Base-by-base conservation (phyloP, 192 early-diverging fungal species). In the Obelidium mucronatum region DNA sequence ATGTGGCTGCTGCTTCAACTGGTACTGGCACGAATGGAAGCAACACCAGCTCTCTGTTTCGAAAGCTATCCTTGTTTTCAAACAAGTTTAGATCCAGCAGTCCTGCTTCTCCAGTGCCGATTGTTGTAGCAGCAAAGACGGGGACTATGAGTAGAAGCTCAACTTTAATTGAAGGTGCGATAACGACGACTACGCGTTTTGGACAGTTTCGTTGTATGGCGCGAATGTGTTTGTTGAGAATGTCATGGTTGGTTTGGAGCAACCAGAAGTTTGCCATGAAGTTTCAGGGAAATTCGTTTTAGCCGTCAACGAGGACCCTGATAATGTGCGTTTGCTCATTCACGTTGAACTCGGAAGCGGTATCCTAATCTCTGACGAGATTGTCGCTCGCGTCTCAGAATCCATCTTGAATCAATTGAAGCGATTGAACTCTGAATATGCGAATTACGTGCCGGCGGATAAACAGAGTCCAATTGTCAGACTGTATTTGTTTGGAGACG, bases 171-270 rank as follows among this genome's bases (percentile, higher is more conserved):
- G n/a, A n/a, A n/a, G n/a, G n/a, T n/a, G n/a, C n/a, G n/a, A n/a
- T n/a, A n/a, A n/a, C n/a, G n/a, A n/a, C n/a, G n/a, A n/a, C n/a
- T n/a, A n/a, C 44, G 58, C 81, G 62, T 74, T 80, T 69, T 82
- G 81, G 81, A 78, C 81, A 34, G 76, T 82, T 13, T 83, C 81
- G 33, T 31, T 82, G 36, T 82, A 80, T 61, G 81, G 81, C 19
- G 74, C 81, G 5, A 82, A 82, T 56, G 81, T 82, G 53, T 82
- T 64, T 55, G 81, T 82, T 8, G 81, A 82, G 54, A 84, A 82
- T 44, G 60, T 82, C 17, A 82, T 82, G 81, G 81, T 80, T 33
- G 81, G 81, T 13, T 44, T 82, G 67, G 81, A 82, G 64, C 55
- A 78, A 17, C 33, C 31, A 19, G 6, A 33, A 33, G 75, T 83